Evolutionary conservation across 805 yeast genomes (phyloP).

Genomic region (Cyberlindnera saturnus): DNA sequence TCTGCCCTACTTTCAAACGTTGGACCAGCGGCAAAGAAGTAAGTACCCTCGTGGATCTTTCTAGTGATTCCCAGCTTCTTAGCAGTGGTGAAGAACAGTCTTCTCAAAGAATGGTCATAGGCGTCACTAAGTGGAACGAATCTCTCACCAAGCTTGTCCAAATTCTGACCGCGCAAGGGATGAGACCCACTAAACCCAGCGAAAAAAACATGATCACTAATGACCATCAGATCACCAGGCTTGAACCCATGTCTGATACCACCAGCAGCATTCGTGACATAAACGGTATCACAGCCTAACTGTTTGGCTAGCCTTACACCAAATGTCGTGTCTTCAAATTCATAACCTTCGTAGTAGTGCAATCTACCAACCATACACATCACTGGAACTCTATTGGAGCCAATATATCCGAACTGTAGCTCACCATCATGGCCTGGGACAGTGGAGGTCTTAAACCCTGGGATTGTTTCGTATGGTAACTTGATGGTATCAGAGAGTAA

Average conservation of each 20-base stretch:
- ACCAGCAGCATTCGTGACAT: constrained; percentile 97
- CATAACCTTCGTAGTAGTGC: constrained; percentile 89
- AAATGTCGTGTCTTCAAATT: constrained; percentile 74
- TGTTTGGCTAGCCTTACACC: constrained; percentile 73
- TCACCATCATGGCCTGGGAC: constrained; percentile 89
- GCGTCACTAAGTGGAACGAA: constrained; percentile 88
- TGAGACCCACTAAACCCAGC: constrained; percentile 90
- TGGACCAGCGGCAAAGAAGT: constrained; percentile 85
- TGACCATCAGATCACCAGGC: constrained; percentile 89
- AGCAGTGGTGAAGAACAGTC: constrained; percentile 50
- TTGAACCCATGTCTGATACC: constrained; percentile 62
- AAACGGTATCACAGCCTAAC: constrained; percentile 54
- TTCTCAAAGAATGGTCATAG: constrained; percentile 69
- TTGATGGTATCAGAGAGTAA: constrained; percentile 33
- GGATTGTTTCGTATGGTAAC: constrained; percentile 63
- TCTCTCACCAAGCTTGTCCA: constrained; percentile 75
- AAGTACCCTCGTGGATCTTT: constrained; percentile 78
- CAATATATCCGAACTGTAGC: constrained; percentile 72
- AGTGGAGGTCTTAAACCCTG: constrained; percentile 76
- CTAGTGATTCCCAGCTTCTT: constrained; percentile 44
- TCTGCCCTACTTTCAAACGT: constrained; percentile 93
- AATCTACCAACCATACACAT: constrained; percentile 92
- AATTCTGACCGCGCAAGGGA: constrained; percentile 83
- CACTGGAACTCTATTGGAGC: constrained; percentile 64
- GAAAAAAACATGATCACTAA: constrained; percentile 81